phyloP scores from a whole-genome alignment of 352 stramenopile species.

The Globisporangium parvum region DNA sequence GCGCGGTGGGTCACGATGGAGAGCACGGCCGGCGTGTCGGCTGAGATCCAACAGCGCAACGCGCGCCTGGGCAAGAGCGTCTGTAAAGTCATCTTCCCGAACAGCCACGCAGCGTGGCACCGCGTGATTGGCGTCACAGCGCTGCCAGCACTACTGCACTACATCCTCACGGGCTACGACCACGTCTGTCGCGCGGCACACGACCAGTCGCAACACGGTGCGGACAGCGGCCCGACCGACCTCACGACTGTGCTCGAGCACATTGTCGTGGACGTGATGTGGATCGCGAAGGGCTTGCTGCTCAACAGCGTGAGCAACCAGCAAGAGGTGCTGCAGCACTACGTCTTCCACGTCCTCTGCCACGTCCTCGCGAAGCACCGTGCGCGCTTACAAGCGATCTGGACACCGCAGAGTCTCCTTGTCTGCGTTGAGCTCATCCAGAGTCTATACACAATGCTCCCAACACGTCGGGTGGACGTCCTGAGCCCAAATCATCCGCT shows the following conservation, averaged over 20 bases:
- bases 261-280: slow-evolving; percentile 55
- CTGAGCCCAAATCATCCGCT: slow-evolving; percentile 45
- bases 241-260: slow-evolving; percentile 31
- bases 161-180: slow-evolving; percentile 51
- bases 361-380: slow-evolving; percentile 54
- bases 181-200: slow-evolving; percentile 11
- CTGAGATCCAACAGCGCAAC: slow-evolving; percentile 75
- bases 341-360: slow-evolving; percentile 58
- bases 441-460: slow-evolving; percentile 48
- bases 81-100: slow-evolving; percentile 30
- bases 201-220: neutral
- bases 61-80: slow-evolving; percentile 55
- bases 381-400: slow-evolving; percentile 29
- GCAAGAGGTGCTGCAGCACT: slow-evolving; percentile 47
- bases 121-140: slow-evolving; percentile 45
- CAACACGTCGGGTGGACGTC: slow-evolving; percentile 16
- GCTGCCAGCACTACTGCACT: slow-evolving; percentile 53
- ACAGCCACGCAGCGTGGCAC: slow-evolving; percentile 48
- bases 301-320: slow-evolving; percentile 47
- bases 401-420: slow-evolving; percentile 60
- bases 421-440: slow-evolving; percentile 62
- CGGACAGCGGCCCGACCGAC: neutral
- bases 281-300: slow-evolving; percentile 63
- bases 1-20: slow-evolving; percentile 70
- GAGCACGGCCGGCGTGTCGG: slow-evolving; percentile 36